Conservation (phyloP, 192 early-diverging fungal genomes). For the Coemansia sp. region DNA sequence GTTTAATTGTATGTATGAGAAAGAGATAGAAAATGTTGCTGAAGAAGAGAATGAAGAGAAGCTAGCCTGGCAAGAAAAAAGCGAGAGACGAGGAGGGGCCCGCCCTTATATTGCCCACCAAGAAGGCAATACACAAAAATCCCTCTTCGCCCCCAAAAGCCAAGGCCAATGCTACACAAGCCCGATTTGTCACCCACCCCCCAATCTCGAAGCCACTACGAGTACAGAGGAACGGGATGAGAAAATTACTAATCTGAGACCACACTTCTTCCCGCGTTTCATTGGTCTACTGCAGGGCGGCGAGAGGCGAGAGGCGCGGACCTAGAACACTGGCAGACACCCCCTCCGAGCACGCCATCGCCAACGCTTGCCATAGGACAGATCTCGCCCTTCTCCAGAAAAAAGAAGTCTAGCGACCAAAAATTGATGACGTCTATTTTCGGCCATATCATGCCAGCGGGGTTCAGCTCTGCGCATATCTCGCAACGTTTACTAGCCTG, state of each 20-base stretch:
- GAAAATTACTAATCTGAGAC: constrained; percentile 10
- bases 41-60: not conserved
- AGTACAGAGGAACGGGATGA: not conserved
- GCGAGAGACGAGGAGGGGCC: not conserved
- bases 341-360: constrained; percentile 21
- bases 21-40: not conserved
- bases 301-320: not conserved
- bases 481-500: not conserved
- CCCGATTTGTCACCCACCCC: constrained; percentile 6
- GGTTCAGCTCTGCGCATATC: not conserved
- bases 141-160: not conserved
- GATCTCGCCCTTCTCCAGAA: not conserved
- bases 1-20: not conserved
- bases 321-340: not conserved
- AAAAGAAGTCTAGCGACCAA: not conserved
- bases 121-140: constrained; percentile 1
- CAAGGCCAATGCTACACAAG: not conserved
- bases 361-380: constrained; percentile 9
- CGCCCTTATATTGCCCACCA: constrained; percentile 1
- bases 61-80: not conserved
- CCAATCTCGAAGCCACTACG: not conserved
- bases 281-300: constrained; percentile 3
- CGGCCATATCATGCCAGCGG: not conserved
- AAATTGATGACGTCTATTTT: not conserved
- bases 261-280: constrained; percentile 1